phyloP scores from a whole-genome alignment of 202 grass and related monocot species.

The Setaria viridis region DNA sequence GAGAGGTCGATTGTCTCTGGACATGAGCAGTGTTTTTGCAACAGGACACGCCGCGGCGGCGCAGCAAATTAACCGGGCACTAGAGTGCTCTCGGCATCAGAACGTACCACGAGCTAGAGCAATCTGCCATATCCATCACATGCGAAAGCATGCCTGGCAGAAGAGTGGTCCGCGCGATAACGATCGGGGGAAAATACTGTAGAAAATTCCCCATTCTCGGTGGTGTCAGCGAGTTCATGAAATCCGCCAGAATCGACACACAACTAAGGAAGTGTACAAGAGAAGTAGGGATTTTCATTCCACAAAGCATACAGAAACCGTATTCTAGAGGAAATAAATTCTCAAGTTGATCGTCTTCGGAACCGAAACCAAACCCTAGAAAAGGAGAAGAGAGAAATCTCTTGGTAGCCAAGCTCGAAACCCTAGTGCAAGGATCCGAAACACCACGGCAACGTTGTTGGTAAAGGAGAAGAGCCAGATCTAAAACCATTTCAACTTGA shows the following conservation, averaged over 20 bases:
- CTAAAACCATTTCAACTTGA: background rate
- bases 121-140: too few relatives aligned
- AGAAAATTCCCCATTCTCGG: constrained; percentile 55
- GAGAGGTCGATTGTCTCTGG: background rate
- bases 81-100: background rate
- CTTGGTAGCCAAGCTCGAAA: background rate
- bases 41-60: background rate
- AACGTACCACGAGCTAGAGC: background rate
- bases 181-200: constrained; percentile 45
- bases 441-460: background rate
- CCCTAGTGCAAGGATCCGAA: constrained; percentile 41
- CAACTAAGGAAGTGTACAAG: background rate
- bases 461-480: constrained; percentile 19
- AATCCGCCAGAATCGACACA: background rate
- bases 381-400: background rate
- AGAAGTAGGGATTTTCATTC: background rate
- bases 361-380: constrained; percentile 30
- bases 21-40: background rate
- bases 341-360: background rate
- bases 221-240: too few relatives aligned
- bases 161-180: background rate
- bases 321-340: background rate
- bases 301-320: background rate
- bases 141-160: background rate
- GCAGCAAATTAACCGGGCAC: constrained; percentile 16